These are phyloP conservation scores for Chiua virens DNA, from an alignment of 768 basidiomycete species.

Conservation along the genomic window DNA sequence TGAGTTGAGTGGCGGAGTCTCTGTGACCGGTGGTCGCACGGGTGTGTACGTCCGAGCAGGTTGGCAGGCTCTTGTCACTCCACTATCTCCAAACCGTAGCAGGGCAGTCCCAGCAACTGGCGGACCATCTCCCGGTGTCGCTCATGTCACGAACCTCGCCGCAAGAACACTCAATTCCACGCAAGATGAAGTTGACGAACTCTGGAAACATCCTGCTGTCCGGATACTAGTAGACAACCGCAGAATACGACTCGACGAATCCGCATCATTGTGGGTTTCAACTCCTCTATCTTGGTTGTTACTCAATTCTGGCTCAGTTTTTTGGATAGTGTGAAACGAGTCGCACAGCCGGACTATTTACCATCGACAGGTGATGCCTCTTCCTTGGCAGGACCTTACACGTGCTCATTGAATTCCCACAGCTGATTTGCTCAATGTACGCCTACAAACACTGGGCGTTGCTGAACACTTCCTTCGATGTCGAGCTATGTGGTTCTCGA, in stretches of 20 bases:
- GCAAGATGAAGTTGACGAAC: constrained; percentile 52
- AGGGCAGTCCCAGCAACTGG: constrained; percentile 39
- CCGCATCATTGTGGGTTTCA: constrained; percentile 64
- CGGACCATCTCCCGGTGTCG: constrained; percentile 30
- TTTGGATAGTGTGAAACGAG: constrained; percentile 60
- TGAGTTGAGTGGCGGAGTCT: constrained; percentile 65
- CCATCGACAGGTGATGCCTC: constrained; percentile 60
- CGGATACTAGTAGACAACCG: constrained; percentile 53
- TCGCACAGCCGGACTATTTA: constrained; percentile 66
- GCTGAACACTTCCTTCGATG: constrained; percentile 74
- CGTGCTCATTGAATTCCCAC: constrained; percentile 5
- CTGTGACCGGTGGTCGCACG: constrained; percentile 56
- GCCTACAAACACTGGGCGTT: constrained; percentile 78
- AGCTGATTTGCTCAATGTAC: constrained; percentile 80
- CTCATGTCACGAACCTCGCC: constrained; percentile 50
- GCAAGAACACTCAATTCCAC: constrained; percentile 52
- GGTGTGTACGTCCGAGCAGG: constrained; percentile 71
- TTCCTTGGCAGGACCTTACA: neutral
- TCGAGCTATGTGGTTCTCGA: constrained; percentile 57
- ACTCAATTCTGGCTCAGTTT: constrained; percentile 48
- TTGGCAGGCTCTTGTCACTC: constrained; percentile 63
- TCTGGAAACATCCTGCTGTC: constrained; percentile 74
- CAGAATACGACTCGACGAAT: constrained; percentile 71
- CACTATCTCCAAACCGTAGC: constrained; percentile 40
- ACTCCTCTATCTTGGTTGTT: neutral